These are phyloP conservation scores for Carex kokanica DNA, from an alignment of 176 grass and related monocot genomes.

Conservation along the genomic window DNA sequence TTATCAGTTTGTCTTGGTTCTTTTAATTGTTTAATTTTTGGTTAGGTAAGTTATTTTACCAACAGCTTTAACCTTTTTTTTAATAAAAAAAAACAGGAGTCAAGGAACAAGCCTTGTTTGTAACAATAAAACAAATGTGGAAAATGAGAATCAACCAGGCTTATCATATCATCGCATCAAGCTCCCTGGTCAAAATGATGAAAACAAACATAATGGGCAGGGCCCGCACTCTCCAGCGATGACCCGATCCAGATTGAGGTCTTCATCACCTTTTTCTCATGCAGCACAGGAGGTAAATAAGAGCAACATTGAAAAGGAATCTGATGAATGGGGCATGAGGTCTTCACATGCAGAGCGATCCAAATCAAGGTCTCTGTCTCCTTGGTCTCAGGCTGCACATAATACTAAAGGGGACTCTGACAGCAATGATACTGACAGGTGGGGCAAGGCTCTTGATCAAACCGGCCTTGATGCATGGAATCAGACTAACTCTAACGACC, in stretches of 20 bases:
- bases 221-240: background rate
- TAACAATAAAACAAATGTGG: background rate
- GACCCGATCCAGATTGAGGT: background rate
- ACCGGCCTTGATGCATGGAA: background rate
- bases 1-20: background rate
- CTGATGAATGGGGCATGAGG: background rate
- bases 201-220: background rate
- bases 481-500: background rate
- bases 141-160: slow-evolving; percentile 12
- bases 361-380: slow-evolving; percentile 9
- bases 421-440: background rate
- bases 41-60: background rate
- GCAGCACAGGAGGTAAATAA: background rate
- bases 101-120: background rate
- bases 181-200: background rate
- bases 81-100: background rate
- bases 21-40: background rate
- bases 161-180: background rate
- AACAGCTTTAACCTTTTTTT: background rate
- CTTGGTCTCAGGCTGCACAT: background rate
- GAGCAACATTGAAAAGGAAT: background rate
- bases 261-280: background rate
- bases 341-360: background rate
- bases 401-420: background rate
- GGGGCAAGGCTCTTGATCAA: slow-evolving; percentile 10